Evolutionary conservation across 1,284 basidiomycete genomes (phyloP), one percentile per base, ranked within the genome.

Genomic region (Ceratobasidium sp.): DNA sequence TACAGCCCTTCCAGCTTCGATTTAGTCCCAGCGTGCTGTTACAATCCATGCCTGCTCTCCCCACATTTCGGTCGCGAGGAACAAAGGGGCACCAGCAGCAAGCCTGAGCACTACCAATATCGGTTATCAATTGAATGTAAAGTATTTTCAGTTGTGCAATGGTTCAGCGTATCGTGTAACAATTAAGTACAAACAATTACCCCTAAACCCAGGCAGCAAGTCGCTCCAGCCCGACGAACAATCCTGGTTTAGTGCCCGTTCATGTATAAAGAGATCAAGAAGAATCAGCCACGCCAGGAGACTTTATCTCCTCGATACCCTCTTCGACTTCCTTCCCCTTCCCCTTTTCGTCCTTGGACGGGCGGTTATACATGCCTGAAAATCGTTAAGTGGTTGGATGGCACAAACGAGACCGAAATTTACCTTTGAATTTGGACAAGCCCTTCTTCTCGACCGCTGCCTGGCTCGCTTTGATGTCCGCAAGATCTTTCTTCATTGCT

Each of bases 351-450:
- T 64, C 62, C 36, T 64, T 64, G 2, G 46, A 2, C 38, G 63
- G 63, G 7, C 63, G 63, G 30, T 67, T 67, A 36, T 67, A 67
- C 63, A 67, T 67, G 11, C 63, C 63, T 67, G 30, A 18, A 6
- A 48, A 36, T 23, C n/a, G 23, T 28, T n/a, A 28, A 46, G 60
- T 28, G 46, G 30, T 62, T n/a, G 25, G 7, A 16, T 36, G 30
- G 44, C 11, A 25, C 18, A 44, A 23, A 3, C 25, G 25, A 25
- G 25, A 25, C 14, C 33, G 30, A 12, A 18, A 21, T 59, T 53
- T n/a, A 89, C 91, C 92, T 83, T 88, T 89, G 78, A 93, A 81
- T 78, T 90, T 92, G 79, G 88, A 83, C 74, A 88, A 88, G 73
- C 87, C 83, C 6, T 79, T 84, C 76, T 83, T 86, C 76, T 91